Evolutionary conservation across 2,329 filamentous ascomycete genomes (phyloP).

Genomic region (Aspergillus chevalieri): DNA sequence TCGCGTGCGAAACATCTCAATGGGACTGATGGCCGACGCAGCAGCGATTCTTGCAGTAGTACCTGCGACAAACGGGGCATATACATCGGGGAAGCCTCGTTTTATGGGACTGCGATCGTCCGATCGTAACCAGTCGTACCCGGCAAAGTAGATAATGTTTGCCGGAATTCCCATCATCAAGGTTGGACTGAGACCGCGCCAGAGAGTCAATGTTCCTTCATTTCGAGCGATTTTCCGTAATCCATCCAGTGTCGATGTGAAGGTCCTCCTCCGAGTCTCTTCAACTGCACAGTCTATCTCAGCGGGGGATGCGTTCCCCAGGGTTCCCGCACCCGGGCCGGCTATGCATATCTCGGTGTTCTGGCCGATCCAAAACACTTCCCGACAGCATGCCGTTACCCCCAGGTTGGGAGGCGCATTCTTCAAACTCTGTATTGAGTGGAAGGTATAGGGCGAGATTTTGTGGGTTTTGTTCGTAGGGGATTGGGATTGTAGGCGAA

Average conservation of each 20-base stretch:
- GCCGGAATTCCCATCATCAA: slow-evolving; percentile 88
- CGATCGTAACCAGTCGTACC: slow-evolving; percentile 88
- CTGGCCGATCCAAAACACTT: slow-evolving; percentile 94
- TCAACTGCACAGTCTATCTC: slow-evolving; percentile 75
- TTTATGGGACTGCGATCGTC: slow-evolving; percentile 67
- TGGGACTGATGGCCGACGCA: slow-evolving; percentile 75
- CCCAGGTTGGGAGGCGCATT: slow-evolving; percentile 78
- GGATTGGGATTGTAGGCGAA: slow-evolving; percentile 83
- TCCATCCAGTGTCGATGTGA: slow-evolving; percentile 87
- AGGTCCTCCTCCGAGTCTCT: slow-evolving; percentile 73
- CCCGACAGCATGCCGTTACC: slow-evolving; percentile 88
- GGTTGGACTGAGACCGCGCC: slow-evolving; percentile 91
- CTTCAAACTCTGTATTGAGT: slow-evolving; percentile 47
- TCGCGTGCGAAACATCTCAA: slow-evolving; percentile 89
- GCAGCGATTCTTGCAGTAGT: slow-evolving; percentile 71
- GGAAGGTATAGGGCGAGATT: slow-evolving; percentile 53
- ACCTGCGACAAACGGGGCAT: slow-evolving; percentile 74
- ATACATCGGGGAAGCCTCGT: slow-evolving; percentile 57
- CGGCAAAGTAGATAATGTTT: slow-evolving; percentile 98
- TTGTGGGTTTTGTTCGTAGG: slow-evolving; percentile 48
- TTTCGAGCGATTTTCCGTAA: slow-evolving; percentile 90
- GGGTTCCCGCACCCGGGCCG: slow-evolving; percentile 36
- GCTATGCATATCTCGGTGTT: slow-evolving; percentile 74
- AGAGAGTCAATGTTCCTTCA: slow-evolving; percentile 78
- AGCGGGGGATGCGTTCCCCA: slow-evolving; percentile 38